Conservation (phyloP, 2,329 filamentous ascomycete species). For the Cephalotrichum gorgonifer region DNA sequence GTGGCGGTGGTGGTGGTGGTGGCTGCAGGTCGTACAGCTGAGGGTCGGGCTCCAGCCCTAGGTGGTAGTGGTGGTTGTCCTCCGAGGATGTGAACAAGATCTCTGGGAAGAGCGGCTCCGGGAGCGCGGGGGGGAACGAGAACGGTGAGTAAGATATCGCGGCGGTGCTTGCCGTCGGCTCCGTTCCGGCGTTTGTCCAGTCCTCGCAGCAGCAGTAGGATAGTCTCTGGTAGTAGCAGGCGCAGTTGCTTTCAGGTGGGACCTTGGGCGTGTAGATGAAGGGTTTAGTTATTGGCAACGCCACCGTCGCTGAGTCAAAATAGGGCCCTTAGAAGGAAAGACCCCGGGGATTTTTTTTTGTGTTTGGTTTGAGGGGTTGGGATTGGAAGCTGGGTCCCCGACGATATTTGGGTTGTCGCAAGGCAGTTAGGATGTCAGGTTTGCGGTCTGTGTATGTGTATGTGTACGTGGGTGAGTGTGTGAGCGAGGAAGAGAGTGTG, state of each 20-base stretch:
- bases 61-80: not conserved
- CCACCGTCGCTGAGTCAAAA: not conserved
- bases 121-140: not conserved
- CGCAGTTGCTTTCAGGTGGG: slow-evolving; percentile 1
- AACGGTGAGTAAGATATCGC: not conserved
- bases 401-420: not conserved
- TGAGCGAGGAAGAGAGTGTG: too few species aligned
- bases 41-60: not conserved
- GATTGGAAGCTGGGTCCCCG: not conserved
- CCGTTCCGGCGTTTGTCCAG: not conserved
- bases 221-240: not conserved
- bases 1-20: not conserved
- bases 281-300: not conserved
- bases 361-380: not conserved
- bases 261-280: slow-evolving; percentile 4
- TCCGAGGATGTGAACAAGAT: not conserved
- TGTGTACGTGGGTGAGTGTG: too few species aligned
- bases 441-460: too few species aligned
- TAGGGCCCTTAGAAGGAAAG: slow-evolving; percentile 1
- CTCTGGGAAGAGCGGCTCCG: not conserved
- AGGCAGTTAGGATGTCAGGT: too few species aligned
- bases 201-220: not conserved
- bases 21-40: not conserved
- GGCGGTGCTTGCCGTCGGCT: too few species aligned
- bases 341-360: not conserved